Percentiles rank a stretch among this genome's conserved stretches.
phyloP scores from a whole-genome alignment of 139 green algal genomes.

The Chlorella sp. region DNA sequence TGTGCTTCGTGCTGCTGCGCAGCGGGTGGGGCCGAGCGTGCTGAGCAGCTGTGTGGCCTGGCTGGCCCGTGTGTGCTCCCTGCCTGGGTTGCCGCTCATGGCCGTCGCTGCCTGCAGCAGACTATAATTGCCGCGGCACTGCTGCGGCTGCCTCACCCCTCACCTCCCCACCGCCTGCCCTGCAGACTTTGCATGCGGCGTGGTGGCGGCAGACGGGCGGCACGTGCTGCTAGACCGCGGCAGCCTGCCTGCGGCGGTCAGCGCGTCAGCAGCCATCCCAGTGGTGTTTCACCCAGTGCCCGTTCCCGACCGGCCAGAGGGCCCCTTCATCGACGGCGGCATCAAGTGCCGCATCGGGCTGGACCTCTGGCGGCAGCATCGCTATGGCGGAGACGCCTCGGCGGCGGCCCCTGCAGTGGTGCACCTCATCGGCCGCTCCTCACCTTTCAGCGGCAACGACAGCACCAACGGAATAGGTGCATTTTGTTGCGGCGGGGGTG shows the following conservation, averaged over 20 bases:
- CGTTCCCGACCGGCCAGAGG: slow-evolving; percentile 60
- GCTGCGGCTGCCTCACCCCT: background rate
- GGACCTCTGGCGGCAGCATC: slow-evolving; percentile 71
- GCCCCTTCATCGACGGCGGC: slow-evolving; percentile 86
- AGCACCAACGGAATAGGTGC: slow-evolving; percentile 52
- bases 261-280: slow-evolving; percentile 88
- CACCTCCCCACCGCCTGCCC: background rate
- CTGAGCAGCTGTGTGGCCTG: too few relatives aligned
- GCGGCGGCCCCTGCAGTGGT: slow-evolving; percentile 73
- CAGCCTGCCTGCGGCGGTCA: slow-evolving; percentile 85
- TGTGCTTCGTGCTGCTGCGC: background rate
- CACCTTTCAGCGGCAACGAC: slow-evolving; percentile 83
- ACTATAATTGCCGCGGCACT: too few relatives aligned
- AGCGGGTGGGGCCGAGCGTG: background rate
- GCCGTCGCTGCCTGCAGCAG: too few relatives aligned
- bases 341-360: slow-evolving; percentile 83
- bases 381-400: slow-evolving; percentile 2
- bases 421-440: slow-evolving; percentile 84
- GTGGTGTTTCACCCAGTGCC: slow-evolving; percentile 80
- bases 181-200: slow-evolving; percentile 79
- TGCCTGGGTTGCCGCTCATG: too few relatives aligned
- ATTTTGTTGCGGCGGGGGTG: background rate
- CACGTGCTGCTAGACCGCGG: slow-evolving; percentile 83
- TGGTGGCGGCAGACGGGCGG: slow-evolving; percentile 64
- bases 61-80: too few relatives aligned